Conservation (phyloP, 148 eudicot genomes). For the Camellia sinensis region DNA sequence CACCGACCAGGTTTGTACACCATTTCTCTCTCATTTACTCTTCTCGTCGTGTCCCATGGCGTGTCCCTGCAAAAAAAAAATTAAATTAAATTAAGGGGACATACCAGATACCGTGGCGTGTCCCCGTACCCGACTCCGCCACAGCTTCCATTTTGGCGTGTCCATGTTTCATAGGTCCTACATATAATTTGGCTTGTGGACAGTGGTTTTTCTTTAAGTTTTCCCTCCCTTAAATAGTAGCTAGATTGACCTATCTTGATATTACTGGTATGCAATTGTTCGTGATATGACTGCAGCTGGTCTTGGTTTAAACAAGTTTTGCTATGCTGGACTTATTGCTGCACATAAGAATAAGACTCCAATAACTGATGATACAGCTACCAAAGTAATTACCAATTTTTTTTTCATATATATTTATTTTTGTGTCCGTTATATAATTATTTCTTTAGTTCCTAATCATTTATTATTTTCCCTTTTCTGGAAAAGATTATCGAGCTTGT, state of each 20-base stretch:
- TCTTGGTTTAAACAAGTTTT: slow-evolving; percentile 89
- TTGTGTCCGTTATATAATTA: too few relatives aligned
- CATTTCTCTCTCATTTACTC: too few relatives aligned
- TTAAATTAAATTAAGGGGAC: too few relatives aligned
- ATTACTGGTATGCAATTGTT: slow-evolving; percentile 75
- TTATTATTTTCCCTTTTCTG: slow-evolving; percentile 18
- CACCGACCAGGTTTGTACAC: too few relatives aligned
- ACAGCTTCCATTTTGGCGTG: not conserved
- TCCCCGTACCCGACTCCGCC: too few relatives aligned
- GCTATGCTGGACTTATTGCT: slow-evolving; percentile 89
- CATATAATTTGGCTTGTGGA: not conserved
- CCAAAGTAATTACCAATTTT: slow-evolving; percentile 45
- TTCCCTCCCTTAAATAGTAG: not conserved
- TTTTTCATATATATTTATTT: not conserved
- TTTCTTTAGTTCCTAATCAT: not conserved
- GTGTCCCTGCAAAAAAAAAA: too few relatives aligned
- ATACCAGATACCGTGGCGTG: too few relatives aligned
- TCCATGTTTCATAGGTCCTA: too few relatives aligned
- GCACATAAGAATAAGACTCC: slow-evolving; percentile 77
- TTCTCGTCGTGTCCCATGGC: too few relatives aligned
- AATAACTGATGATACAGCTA: slow-evolving; percentile 49
- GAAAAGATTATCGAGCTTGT: slow-evolving; percentile 86
- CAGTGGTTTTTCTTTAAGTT: not conserved
- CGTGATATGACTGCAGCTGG: slow-evolving; percentile 98
- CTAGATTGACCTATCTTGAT: slow-evolving; percentile 13